Base-by-base conservation (phyloP, 2,329 filamentous ascomycete species). In the Ascosphaera pollenicola region DNA sequence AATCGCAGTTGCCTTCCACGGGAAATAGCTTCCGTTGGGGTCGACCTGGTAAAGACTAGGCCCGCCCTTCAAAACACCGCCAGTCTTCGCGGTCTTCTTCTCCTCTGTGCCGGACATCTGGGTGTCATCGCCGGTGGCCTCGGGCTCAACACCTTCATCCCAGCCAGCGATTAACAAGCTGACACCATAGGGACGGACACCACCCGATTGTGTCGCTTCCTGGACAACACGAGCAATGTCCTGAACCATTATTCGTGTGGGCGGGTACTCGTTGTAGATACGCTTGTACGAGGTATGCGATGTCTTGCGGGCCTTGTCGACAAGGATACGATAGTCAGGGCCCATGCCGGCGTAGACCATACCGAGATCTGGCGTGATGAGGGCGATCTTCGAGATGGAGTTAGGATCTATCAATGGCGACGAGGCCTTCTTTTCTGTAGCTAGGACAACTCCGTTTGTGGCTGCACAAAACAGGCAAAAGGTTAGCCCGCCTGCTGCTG, bases 261-360 rank as follows among this genome's bases (percentile, higher is more conserved):
- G 89, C n/a, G 89, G 89, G 66, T 98, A 98, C 66, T 98, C 89
- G 65, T 98, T 98, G 70, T 98, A 98, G 66, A 98, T 85, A 61
- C 89, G 83, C 74, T 98, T 98, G 75, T 98, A 98, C 60, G 77
- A 79, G 37, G 89, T 92, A 65, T 98, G 89, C 41, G 85, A 93
- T 49, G 94, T 89, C 64, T 95, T 98, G 56, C 89, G 84, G 50
- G 89, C 89, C 62, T 85, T 87, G 68, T 98, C 89, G 51, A 95
- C 89, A 40, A 98, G 72, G 42, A 98, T 83, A 60, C 89, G 77
- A 67, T 95, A 98, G 62, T 98, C 89, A 43, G 89, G 89, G 21
- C 89, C 87, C 89, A 98, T 98, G 57, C 89, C 89, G 39, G 84
- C 85, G 66, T 98, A 98, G 53, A 98, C 89, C 82, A 95, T 94